Evolutionary conservation across 2,329 filamentous ascomycete genomes (phyloP).

Genomic region (Ascochyta pisi): DNA sequence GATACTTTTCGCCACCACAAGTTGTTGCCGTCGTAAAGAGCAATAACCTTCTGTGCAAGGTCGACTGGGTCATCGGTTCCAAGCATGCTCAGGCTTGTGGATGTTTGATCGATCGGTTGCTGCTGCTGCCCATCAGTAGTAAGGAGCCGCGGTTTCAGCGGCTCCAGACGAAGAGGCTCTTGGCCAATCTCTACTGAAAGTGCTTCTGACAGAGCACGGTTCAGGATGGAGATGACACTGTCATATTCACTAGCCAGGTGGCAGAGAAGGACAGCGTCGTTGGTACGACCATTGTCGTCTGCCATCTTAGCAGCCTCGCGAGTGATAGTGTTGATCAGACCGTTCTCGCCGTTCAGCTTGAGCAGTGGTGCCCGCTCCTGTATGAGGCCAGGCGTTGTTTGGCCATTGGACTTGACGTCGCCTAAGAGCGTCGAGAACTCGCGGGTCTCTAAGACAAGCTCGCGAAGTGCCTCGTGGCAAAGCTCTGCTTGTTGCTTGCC

Average conservation of each 20-base stretch:
- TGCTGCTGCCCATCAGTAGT: conserved; percentile 41
- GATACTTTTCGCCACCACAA: conserved; percentile 68
- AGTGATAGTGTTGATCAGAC: conserved; percentile 91
- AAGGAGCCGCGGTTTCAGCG: conserved; percentile 72
- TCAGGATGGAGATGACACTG: conserved; percentile 88
- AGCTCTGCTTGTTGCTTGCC: conserved; percentile 79
- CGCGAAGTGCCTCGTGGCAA: conserved; percentile 90
- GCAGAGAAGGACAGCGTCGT: conserved; percentile 92
- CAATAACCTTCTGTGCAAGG: conserved; percentile 68
- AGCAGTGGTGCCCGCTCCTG: conserved; percentile 85
- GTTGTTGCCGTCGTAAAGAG: conserved; percentile 66
- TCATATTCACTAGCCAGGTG: conserved; percentile 96
- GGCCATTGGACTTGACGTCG: conserved; percentile 86
- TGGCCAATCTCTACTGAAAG: conserved; percentile 86
- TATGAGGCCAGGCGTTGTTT: conserved; percentile 83
- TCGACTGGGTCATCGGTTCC: conserved; percentile 71
- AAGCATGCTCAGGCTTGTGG: conserved; percentile 66
- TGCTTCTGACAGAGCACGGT: conserved; percentile 86
- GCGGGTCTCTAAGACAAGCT: conserved; percentile 93
- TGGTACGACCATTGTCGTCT: conserved; percentile 90
- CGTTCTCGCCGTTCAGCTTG: conserved; percentile 76
- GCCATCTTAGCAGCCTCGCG: conserved; percentile 90
- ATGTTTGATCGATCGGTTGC: conserved; percentile 36
- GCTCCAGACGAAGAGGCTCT: conserved; percentile 77
- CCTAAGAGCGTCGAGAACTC: conserved; percentile 95